Percentiles rank a stretch among this genome's conserved stretches.
Conservation (phyloP, 2,329 filamentous ascomycete species). For the Phaeoacremonium minimum region DNA sequence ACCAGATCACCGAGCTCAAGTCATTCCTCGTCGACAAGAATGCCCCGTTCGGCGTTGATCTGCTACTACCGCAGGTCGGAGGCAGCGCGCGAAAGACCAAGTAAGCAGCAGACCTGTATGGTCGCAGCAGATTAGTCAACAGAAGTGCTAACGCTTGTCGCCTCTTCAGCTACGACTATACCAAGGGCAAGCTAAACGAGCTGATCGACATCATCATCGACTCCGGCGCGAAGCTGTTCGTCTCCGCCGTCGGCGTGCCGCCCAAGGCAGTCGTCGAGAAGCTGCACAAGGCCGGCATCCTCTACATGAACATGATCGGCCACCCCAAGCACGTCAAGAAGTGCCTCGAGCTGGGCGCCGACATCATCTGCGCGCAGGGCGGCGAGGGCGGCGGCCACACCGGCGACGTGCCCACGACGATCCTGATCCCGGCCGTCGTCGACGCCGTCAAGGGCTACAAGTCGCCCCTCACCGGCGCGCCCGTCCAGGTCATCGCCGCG, state of each 20-base stretch:
- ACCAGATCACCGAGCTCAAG: constrained; percentile 95
- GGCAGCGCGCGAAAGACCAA: constrained; percentile 95
- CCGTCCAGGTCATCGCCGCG: constrained; percentile 88
- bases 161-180: constrained; percentile 86
- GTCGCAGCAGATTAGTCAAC: constrained; percentile 10
- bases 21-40: constrained; percentile 82
- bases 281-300: constrained; percentile 79
- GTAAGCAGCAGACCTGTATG: too few species aligned
- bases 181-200: constrained; percentile 94
- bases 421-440: constrained; percentile 91
- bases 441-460: constrained; percentile 75
- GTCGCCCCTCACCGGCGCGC: constrained; percentile 79
- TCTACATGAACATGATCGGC: constrained; percentile 99
- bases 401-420: constrained; percentile 84
- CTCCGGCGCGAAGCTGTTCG: constrained; percentile 86
- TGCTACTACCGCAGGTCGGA: constrained; percentile 90
- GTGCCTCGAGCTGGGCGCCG: constrained; percentile 84
- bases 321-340: constrained; percentile 99
- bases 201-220: constrained; percentile 91
- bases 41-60: constrained; percentile 90
- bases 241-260: constrained; percentile 92
- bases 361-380: constrained; percentile 98
- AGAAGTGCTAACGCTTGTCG: constrained; percentile 12
- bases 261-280: constrained; percentile 84
- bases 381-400: constrained; percentile 97